Evolutionary conservation across 2,329 filamentous ascomycete species (phyloP).

Genomic region (Trichoderma endophyticum): DNA sequence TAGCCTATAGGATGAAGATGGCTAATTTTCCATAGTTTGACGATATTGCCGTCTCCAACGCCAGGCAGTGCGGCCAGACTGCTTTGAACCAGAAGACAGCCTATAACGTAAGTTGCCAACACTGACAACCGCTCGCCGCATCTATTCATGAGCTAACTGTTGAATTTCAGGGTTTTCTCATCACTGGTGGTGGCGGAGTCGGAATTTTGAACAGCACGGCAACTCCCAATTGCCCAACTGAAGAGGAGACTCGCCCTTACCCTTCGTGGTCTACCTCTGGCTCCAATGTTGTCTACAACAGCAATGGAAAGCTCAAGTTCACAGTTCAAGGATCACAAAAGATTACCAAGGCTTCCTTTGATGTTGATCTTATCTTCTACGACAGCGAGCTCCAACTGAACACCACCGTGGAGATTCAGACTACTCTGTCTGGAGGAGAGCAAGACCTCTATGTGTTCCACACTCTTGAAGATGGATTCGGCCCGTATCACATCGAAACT

Average conservation of each 20-base stretch:
- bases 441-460: not conserved
- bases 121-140: accelerated
- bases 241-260: not conserved
- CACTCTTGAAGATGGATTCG: not conserved
- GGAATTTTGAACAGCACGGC: not conserved
- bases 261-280: not conserved
- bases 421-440: not conserved
- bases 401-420: not conserved
- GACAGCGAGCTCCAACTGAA: not conserved
- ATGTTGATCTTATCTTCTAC: not conserved
- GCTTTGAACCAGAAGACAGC: not conserved
- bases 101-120: not conserved
- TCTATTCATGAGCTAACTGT: not conserved
- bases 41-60: not conserved
- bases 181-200: not conserved
- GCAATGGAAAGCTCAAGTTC: not conserved
- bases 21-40: not conserved
- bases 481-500: not conserved
- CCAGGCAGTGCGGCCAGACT: not conserved
- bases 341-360: not conserved
- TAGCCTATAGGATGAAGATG: not conserved
- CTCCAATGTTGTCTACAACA: constrained; percentile 2
- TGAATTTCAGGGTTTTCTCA: not conserved
- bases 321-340: not conserved
- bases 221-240: not conserved